These are phyloP conservation scores for Chaetomium olivaceum DNA, from an alignment of 2,329 filamentous ascomycete genomes.

Conservation along the genomic window DNA sequence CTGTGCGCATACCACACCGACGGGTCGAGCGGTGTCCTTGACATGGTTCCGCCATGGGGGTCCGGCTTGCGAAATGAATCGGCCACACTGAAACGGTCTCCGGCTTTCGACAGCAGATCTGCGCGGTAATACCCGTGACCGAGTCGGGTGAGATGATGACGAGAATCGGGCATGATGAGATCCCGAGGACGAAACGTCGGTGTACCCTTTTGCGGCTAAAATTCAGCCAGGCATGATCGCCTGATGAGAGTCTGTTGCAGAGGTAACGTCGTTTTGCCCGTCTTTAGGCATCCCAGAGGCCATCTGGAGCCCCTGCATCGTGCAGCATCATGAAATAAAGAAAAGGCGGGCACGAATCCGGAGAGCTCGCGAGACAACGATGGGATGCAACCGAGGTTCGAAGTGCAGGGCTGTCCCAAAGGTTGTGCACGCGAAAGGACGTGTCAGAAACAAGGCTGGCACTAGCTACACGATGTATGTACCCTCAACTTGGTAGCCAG, in stretches of 20 bases:
- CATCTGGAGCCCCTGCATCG: constrained; percentile 19
- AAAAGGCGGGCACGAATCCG: constrained; percentile 11
- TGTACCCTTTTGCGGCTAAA: constrained; percentile 21
- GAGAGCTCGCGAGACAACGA: constrained; percentile 4
- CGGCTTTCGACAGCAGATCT: constrained; percentile 3
- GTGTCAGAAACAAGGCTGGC: constrained; percentile 12
- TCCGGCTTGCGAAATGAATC: constrained; percentile 17
- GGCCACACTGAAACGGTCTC: constrained; percentile 12
- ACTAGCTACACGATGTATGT: too few species aligned
- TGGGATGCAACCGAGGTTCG: constrained; percentile 17
- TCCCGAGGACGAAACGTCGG: not conserved
- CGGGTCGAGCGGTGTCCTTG: constrained; percentile 16
- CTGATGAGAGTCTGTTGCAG: constrained; percentile 14
- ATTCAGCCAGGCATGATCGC: constrained; percentile 13
- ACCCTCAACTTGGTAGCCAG: constrained; percentile 8
- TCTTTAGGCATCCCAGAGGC: constrained; percentile 12
- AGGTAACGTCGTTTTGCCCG: constrained; percentile 15
- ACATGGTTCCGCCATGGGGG: constrained; percentile 16
- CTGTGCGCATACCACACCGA: constrained; percentile 28
- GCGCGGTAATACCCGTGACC: constrained; percentile 13
- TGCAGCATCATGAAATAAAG: constrained; percentile 18
- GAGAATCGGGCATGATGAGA: not conserved
- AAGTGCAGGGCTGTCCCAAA: not conserved
- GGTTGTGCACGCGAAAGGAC: not conserved
- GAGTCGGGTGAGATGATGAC: not conserved